Evolutionary conservation across 1,284 basidiomycete species (phyloP), one percentile per base, ranked within the genome.

Genomic region (Fomitopsis schrenkii): DNA sequence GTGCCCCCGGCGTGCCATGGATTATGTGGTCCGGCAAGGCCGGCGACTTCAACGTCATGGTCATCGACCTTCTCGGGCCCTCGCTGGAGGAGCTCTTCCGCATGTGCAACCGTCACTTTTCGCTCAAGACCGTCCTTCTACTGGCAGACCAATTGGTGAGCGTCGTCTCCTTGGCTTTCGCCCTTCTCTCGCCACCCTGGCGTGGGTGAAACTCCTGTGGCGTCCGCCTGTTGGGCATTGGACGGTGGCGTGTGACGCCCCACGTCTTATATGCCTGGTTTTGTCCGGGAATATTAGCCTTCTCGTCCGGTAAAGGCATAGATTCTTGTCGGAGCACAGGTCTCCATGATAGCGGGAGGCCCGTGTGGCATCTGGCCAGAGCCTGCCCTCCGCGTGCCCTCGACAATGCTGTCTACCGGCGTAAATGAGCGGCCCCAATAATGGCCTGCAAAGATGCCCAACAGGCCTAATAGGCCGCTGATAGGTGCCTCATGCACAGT

Each of bases 11-110:
- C 55, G 92, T 98, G 0, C 95, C 96, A 2, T 97, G 94, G 82
- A 93, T 97, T 62, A 86, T 95, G 80, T 97, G 94, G 90, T 96
- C 91, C 46, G 96, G 95, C 33, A 91, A 88, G 69, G 91, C 96
- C 72, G 95, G 95, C 68, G 94, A 96, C 79, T 97, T 95, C 80
- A 96, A 97, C 70, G 94, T 96, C 67, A 94, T 98, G 93, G 93
- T 97, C 70, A 89, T 97, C 71, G 96, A 97, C 81, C 84, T 97
- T 46, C 85, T 98, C 59, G 95, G 95, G 0, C 94, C 95, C 5
- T 94, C 91, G 9, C 82, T 97, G 61, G 95, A 98, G 74, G 95
- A 97, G 75, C 84, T 97, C 58, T 97, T 97, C 86, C 94, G 95
- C 78, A 91, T 93, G 76, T 97, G 95, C 80, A 95, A 95, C 79